Evolutionary conservation across 192 early-diverging fungal genomes (phyloP).

Genomic region (Chytriomyces confervae): DNA sequence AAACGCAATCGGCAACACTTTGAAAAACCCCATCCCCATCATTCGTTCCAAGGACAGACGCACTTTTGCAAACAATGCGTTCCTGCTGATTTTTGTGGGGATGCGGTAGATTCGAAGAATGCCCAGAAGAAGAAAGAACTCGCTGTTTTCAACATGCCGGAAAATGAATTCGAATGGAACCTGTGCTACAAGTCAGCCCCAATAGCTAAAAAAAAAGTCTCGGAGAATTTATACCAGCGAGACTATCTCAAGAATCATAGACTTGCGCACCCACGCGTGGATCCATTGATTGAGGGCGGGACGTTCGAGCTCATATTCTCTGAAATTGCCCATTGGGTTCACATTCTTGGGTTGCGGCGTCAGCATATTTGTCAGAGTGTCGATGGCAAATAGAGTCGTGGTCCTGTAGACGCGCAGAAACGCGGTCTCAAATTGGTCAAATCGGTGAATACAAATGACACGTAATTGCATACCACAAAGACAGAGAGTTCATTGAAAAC

Average conservation of each 20-base stretch:
- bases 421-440: background rate
- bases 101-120: slow-evolving; percentile 12
- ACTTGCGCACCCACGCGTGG: no score
- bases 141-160: slow-evolving; percentile 3
- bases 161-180: slow-evolving; percentile 47
- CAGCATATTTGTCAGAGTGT: background rate
- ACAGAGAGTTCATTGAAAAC: no score
- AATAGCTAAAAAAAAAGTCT: background rate
- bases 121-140: slow-evolving; percentile 13
- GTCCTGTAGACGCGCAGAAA: background rate
- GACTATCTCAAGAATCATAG: no score
- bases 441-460: no score
- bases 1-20: slow-evolving; percentile 19
- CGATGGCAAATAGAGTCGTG: background rate
- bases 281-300: slow-evolving; percentile 9
- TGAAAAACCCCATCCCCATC: slow-evolving; percentile 19
- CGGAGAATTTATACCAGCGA: no score
- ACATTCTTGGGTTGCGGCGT: background rate
- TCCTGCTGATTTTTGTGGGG: slow-evolving; percentile 9
- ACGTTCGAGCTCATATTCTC: slow-evolving; percentile 13
- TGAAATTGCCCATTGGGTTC: slow-evolving; percentile 13
- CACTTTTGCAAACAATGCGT: background rate
- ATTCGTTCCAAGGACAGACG: background rate
- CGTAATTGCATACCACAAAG: no score
- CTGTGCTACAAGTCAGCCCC: background rate